Evolutionary conservation across 73 alveolate species (phyloP), one percentile per base, ranked within the genome.

Genomic region (Durusdinium trenchii): DNA sequence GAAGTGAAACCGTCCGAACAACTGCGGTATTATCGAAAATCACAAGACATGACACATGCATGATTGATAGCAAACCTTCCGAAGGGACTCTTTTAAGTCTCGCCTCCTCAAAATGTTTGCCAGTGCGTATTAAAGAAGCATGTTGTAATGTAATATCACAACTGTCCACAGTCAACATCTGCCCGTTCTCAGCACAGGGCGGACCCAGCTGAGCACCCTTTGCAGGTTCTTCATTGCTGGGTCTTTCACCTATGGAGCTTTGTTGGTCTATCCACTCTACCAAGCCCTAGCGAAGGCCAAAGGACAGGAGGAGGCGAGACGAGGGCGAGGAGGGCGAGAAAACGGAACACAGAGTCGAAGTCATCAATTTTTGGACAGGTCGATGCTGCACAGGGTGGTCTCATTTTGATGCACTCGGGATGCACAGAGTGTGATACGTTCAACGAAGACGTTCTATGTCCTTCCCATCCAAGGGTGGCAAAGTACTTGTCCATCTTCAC

Each of bases 231-330:
- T 84, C 94, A 48, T 51, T 38, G 54, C 94, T 36, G 94, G 71
- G 69, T 50, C 51, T 52, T 84, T 84, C 94, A 51, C 94, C 76
- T 84, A 84, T 51, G 73, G 94, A 26, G 54, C 73, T 9, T 75
- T 84, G 5, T 84, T 84, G 94, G 48, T 48, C 42, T 84, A 45
- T 52, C 94, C 94, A 40, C 94, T 84, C 40, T 84, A 84, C 76
- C 73, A 84, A 51, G 73, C 94, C 20, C 20, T 84, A 20, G 94
- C 94, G n/a, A 75, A 73, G 28, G 50, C 94, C 73, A 84, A 84
- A 75, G 94, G 94, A 50, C 76, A 84, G 51, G 94, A 84, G 76
- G 76, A 84, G 94, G 94, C 89, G 1, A 23, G 30, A 60, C n/a
- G 18, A 60, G 73, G 18, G 73, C 30, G 73, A 60, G 18, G 73